Conservation (phyloP, 1,139 yeast species). For the Pneumocystis murina region DNA sequence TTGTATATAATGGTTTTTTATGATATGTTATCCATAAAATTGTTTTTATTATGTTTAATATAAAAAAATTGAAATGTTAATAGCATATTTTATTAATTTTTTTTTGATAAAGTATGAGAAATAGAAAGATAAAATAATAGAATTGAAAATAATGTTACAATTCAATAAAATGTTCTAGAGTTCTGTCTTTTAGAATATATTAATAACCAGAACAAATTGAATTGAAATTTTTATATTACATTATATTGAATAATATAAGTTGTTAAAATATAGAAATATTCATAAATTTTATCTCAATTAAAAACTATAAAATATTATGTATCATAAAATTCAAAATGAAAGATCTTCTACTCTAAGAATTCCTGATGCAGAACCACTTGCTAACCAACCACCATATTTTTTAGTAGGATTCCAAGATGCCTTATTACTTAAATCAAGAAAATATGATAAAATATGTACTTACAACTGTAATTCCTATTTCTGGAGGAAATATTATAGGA, state of each 20-base stretch:
- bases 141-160: too few relatives aligned
- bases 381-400: conserved; percentile 5
- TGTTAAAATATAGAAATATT: neutral
- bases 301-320: neutral
- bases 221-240: neutral
- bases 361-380: conserved; percentile 6
- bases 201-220: too few relatives aligned
- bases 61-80: too few relatives aligned
- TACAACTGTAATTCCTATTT: conserved; percentile 1
- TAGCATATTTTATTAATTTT: too few relatives aligned
- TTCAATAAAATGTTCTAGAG: too few relatives aligned
- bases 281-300: neutral
- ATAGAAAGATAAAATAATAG: too few relatives aligned
- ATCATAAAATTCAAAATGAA: neutral
- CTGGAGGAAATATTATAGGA: conserved; percentile 3
- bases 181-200: too few relatives aligned
- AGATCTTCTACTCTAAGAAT: conserved; percentile 5
- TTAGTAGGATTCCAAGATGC: conserved; percentile 3
- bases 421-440: neutral
- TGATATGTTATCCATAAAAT: too few relatives aligned
- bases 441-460: neutral
- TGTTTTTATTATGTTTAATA: too few relatives aligned
- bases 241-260: neutral
- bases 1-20: too few relatives aligned
- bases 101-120: too few relatives aligned